Conservation (phyloP, 257 asterid genomes). For the Prunella vulgaris region DNA sequence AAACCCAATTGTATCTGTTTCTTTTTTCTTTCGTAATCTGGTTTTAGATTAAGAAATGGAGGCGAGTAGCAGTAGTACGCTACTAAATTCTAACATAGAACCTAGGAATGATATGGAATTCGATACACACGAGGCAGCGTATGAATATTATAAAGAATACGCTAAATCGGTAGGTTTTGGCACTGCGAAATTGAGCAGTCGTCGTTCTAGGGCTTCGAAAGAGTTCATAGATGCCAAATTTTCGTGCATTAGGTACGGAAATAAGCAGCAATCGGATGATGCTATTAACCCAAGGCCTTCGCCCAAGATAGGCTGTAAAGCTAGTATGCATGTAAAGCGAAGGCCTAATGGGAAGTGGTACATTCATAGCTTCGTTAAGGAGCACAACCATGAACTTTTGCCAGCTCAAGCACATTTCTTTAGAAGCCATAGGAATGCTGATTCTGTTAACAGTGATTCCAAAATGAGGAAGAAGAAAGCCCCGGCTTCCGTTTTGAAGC, state of each 20-base stretch:
- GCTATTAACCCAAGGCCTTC: conserved; percentile 94
- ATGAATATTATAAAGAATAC: conserved; percentile 73
- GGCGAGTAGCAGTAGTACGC: conserved; percentile 27
- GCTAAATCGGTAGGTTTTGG: conserved; percentile 90
- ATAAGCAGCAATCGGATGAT: conserved; percentile 90
- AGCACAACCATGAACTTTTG: conserved; percentile 91
- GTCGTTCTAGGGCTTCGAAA: conserved; percentile 86
- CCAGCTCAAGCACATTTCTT: conserved; percentile 88
- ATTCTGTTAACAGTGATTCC: conserved; percentile 48
- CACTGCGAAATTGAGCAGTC: conserved; percentile 88
- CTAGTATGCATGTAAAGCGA: conserved; percentile 91
- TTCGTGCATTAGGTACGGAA: conserved; percentile 93
- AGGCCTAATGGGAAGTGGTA: conserved; percentile 71
- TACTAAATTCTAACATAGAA: conserved; percentile 42
- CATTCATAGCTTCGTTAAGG: conserved; percentile 73
- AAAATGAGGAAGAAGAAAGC: conserved; percentile 63
- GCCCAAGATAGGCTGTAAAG: conserved; percentile 91
- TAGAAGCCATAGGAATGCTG: conserved; percentile 69
- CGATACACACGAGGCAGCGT: conserved; percentile 82
- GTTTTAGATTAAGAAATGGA: conserved; percentile 44
- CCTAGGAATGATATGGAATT: conserved; percentile 66
- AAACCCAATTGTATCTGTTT: neutral
- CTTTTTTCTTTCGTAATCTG: neutral
- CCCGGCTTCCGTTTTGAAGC: conserved; percentile 35
- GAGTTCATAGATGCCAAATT: conserved; percentile 94